Base-by-base conservation (phyloP, 495 filamentous ascomycete species). In the Extremus antarcticus region DNA sequence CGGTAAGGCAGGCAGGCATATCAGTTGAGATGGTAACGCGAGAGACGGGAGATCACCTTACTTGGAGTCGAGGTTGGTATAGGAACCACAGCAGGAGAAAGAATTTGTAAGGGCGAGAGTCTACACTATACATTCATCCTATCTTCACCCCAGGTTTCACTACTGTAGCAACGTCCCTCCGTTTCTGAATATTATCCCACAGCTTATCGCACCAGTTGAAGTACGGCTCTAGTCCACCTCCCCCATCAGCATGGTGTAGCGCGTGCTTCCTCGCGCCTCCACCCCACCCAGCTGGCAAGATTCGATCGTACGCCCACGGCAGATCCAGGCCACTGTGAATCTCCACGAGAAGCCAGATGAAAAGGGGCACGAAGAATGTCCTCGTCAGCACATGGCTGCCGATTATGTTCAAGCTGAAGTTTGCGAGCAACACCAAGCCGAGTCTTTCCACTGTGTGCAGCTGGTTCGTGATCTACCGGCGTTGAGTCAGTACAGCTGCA, bases 151-250 rank as follows among this genome's bases (percentile, higher is more conserved):
- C n/a, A 39, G n/a, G n/a, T 39, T 39, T 39, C 35, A 39, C 9
- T n/a, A 39, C 35, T 39, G 9, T n/a, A 39, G n/a, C n/a, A n/a
- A 9, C n/a, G 9, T 39, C 35, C 9, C 35, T 9, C n/a, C n/a
- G n/a, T n/a, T n/a, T n/a, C n/a, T n/a, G n/a, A n/a, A n/a, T n/a
- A n/a, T n/a, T n/a, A n/a, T n/a, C n/a, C n/a, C n/a, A n/a, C n/a
- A n/a, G n/a, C n/a, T n/a, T n/a, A 60, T 68, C 67, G 60, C 67
- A 68, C 66, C 66, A 68, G 39, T 41, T 54, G 51, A 70, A 70
- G 50, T 59, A 70, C 11, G 67, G 67, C 56, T 58, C 64, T 15
- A 57, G 64, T 2, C 55, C 56, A 15, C 46, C 59, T 8, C 47
- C 56, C 0, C 64, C 62, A 21, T 35, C 19, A 21, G 38, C 50